Evolutionary conservation across 306 rosid genomes (phyloP), one percentile per base, ranked within the genome.

Genomic region (Crotalaria pallida): DNA sequence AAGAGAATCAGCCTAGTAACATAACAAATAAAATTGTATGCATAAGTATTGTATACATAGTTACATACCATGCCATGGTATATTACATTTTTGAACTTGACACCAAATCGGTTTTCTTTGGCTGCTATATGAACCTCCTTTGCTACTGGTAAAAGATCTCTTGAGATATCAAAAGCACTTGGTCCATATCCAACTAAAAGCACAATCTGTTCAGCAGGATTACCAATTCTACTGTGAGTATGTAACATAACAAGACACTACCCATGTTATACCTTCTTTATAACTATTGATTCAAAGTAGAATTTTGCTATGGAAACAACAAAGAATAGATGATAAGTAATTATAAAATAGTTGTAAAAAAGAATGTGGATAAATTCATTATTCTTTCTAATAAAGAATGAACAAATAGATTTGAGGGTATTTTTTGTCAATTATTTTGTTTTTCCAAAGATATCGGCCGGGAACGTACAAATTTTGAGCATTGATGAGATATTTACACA

Each of bases 161-260:
- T 38, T 36, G 72, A 18, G 17, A 77, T 77, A 50, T 77, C 81
- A 51, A 69, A 59, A n/a, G 65, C 71, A 51, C 81, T 77, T 1
- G 71, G 31, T 50, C 76, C 71, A 41, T 7, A 2, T 40, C 76
- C 81, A 24, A 77, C 16, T 19, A 77, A 1, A 1, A 77, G 40
- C 64, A 77, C 81, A 45, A 40, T 26, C 18, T 31, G 47, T 41
- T 41, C 3, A 2, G 47, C 4, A 41, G 47, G 47, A 11, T 41
- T 41, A 41, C 47, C 47, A 41, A 41, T 41, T 13, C 11, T 38
- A 2, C 47, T 38, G 43, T 41, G 5, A 41, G 47, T 41, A 3
- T 41, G 12, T 41, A 41, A 41, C 47, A 41, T 10, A 38, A 38
- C 10, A 38, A 38, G 44, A 11, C 31, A 4, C 3, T 27, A 27